phyloP scores from a whole-genome alignment of 306 rosid genomes.

The Delonix regia region DNA sequence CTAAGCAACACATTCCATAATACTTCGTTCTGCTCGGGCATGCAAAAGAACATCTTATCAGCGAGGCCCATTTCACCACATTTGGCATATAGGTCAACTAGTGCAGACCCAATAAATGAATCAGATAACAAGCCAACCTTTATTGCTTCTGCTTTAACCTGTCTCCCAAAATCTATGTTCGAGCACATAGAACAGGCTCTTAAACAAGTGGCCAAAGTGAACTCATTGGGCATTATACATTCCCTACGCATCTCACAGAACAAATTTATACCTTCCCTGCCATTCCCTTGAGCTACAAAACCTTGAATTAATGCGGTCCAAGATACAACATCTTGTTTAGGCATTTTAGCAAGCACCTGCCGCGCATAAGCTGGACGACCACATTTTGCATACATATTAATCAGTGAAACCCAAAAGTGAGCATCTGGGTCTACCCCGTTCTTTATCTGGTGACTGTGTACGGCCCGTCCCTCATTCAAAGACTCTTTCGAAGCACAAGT shows the following conservation, averaged over 20 bases:
- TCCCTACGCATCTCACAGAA: conserved; percentile 42
- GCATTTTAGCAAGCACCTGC: conserved; percentile 39
- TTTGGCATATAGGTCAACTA: conserved; percentile 47
- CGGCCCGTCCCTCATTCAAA: conserved; percentile 45
- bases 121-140: conserved; percentile 35
- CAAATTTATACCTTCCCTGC: conserved; percentile 32
- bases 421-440: conserved; percentile 35
- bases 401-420: conserved; percentile 41
- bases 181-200: conserved; percentile 44
- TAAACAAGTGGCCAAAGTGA: conserved; percentile 39
- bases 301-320: conserved; percentile 47
- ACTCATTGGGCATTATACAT: conserved; percentile 43
- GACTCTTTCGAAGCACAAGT: conserved; percentile 36
- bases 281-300: conserved; percentile 38
- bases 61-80: conserved; percentile 45
- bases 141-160: conserved; percentile 39
- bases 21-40: conserved; percentile 47
- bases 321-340: conserved; percentile 46
- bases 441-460: conserved; percentile 39
- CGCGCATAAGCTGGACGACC: conserved; percentile 27
- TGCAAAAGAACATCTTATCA: conserved; percentile 32
- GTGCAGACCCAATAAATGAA: conserved; percentile 43
- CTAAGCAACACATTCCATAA: conserved; percentile 46
- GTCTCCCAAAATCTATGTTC: conserved; percentile 40
- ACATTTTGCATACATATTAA: conserved; percentile 37